Evolutionary conservation across 1,284 basidiomycete species (phyloP).

Genomic region (Ceratobasidium sp.): DNA sequence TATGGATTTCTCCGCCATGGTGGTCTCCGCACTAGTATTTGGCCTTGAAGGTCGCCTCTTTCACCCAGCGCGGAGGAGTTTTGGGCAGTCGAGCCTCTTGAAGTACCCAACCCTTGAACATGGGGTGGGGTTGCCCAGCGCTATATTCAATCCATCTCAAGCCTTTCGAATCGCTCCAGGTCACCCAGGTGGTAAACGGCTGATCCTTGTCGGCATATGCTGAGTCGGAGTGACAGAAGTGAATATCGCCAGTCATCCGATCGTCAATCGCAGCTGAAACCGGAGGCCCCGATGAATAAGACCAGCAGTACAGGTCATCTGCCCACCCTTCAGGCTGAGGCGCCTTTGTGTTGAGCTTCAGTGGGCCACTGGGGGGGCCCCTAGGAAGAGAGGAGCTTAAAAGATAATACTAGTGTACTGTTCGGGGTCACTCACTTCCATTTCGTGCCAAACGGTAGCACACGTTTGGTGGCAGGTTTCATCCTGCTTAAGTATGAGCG

Average conservation of each 20-base stretch:
- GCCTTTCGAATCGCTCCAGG: background rate
- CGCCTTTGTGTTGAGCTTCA: background rate
- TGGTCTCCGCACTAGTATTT: background rate
- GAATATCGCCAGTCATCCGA: background rate
- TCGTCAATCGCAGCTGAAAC: background rate
- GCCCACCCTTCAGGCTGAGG: background rate
- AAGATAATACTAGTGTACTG: too few species aligned
- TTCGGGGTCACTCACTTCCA: background rate
- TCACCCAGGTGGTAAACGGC: background rate
- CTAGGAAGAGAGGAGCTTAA: background rate
- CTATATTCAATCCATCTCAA: background rate
- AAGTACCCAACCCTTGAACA: background rate
- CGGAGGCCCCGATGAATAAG: background rate
- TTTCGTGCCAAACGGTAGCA: background rate
- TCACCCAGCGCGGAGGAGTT: background rate
- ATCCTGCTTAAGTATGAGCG: background rate
- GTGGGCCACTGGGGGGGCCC: background rate
- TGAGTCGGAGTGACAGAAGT: background rate
- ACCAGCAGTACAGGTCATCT: background rate
- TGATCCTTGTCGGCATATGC: background rate
- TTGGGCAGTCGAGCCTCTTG: background rate
- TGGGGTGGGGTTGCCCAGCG: background rate
- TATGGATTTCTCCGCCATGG: too few species aligned
- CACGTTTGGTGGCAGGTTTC: background rate
- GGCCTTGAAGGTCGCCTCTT: background rate